A percentile compares a stretch with the other conserved stretches of the same genome.
phyloP scores from a whole-genome alignment of 1,284 basidiomycete genomes.

The Ceratobasidium sp. region DNA sequence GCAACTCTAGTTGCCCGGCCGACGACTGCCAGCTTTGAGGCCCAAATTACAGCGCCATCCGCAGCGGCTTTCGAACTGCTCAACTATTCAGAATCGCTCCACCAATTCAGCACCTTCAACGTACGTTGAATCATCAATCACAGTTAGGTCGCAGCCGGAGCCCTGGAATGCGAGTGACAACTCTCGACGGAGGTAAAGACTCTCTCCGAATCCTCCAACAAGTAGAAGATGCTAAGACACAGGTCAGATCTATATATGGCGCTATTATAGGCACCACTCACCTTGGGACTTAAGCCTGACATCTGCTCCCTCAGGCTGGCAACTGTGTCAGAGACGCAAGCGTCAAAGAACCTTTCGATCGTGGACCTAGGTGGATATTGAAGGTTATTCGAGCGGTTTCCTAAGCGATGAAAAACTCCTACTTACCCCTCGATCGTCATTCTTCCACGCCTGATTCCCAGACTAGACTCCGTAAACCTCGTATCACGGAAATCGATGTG shows the following conservation, averaged over 20 bases:
- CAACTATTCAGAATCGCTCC: neutral
- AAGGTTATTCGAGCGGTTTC: neutral
- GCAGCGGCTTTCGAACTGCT: neutral
- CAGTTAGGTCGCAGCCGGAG: neutral
- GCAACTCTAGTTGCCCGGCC: neutral
- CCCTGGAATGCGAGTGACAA: neutral
- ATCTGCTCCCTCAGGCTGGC: slow-evolving; percentile 3
- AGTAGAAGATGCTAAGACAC: slow-evolving; percentile 40
- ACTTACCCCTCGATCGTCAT: slow-evolving; percentile 6
- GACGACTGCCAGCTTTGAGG: neutral
- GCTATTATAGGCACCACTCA: neutral
- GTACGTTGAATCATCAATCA: slow-evolving; percentile 6
- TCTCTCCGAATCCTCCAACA: slow-evolving; percentile 42
- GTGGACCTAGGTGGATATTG: neutral
- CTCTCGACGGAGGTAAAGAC: slow-evolving; percentile 15
- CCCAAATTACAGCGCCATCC: neutral
- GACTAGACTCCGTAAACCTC: neutral
- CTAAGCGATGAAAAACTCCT: neutral
- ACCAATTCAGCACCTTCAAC: neutral
- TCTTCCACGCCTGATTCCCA: slow-evolving; percentile 7
- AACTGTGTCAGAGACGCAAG: neutral
- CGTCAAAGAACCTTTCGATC: slow-evolving; percentile 24
- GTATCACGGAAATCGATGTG: neutral
- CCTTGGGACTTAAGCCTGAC: neutral
- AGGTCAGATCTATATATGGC: neutral